Evolutionary conservation across 192 early-diverging fungal genomes (phyloP).

Genomic region (Entophlyctis helioformis): DNA sequence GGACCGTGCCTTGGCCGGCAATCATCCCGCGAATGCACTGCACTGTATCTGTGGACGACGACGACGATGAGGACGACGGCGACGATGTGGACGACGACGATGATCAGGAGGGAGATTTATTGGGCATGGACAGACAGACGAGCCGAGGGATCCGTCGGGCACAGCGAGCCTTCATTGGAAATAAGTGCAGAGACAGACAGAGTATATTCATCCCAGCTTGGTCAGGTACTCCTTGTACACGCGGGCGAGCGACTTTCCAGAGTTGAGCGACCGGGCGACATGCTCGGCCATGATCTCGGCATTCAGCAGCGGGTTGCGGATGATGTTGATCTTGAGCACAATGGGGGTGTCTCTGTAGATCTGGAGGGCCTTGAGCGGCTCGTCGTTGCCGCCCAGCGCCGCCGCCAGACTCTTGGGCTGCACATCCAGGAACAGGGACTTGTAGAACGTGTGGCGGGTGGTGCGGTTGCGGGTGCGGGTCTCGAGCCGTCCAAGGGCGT

Average conservation of each 20-base stretch:
- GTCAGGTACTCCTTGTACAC: constrained; percentile 19
- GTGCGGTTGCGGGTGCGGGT: constrained; percentile 10
- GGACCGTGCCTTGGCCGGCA: no score
- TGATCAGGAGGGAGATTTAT: no score
- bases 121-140: no score
- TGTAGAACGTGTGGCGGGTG: constrained; percentile 11
- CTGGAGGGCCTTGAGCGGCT: constrained; percentile 19
- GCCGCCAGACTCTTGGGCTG: no score
- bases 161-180: no score
- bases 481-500: constrained; percentile 27
- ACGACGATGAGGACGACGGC: no score
- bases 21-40: no score
- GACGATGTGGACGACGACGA: no score
- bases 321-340: constrained; percentile 31
- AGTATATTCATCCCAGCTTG: constrained; percentile 6
- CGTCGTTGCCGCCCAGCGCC: constrained; percentile 7
- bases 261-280: constrained; percentile 17
- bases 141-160: no score
- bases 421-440: no score
- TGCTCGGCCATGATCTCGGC: constrained; percentile 33
- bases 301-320: constrained; percentile 34
- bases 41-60: no score
- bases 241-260: constrained; percentile 10
- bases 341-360: constrained; percentile 28
- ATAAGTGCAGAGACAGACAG: not conserved